phyloP scores from a whole-genome alignment of 2,329 filamentous ascomycete genomes.

The Metarhizium robertsii region DNA sequence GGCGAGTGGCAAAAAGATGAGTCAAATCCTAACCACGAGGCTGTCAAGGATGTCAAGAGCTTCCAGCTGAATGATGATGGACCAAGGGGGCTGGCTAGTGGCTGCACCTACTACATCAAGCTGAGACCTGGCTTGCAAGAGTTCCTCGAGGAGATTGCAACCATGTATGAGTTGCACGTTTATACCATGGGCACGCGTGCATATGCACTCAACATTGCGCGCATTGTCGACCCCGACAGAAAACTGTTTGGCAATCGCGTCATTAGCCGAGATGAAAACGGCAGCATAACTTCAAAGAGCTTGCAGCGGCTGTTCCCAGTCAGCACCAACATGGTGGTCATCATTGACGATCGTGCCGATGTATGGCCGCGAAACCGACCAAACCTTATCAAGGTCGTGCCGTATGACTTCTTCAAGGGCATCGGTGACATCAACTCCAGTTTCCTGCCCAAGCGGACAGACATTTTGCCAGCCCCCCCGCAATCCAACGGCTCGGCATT shows the following conservation, averaged over 20 bases:
- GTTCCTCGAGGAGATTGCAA: slow-evolving; percentile 69
- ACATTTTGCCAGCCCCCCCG: slow-evolving; percentile 31
- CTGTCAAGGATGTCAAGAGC: slow-evolving; percentile 76
- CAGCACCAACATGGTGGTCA: slow-evolving; percentile 97
- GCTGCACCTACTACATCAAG: slow-evolving; percentile 98
- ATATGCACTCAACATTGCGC: slow-evolving; percentile 87
- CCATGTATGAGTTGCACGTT: slow-evolving; percentile 88
- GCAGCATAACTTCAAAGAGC: slow-evolving; percentile 83
- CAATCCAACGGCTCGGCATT: slow-evolving; percentile 15
- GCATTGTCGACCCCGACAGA: slow-evolving; percentile 82
- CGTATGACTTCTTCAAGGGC: slow-evolving; percentile 96
- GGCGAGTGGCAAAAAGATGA: slow-evolving; percentile 90
- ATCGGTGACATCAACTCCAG: slow-evolving; percentile 98
- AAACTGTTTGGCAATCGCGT: slow-evolving; percentile 91
- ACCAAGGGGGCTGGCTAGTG: slow-evolving; percentile 54
- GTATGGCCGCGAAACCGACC: slow-evolving; percentile 87
- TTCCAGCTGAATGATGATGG: slow-evolving; percentile 89
- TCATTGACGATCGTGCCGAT: slow-evolving; percentile 94
- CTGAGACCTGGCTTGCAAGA: slow-evolving; percentile 76
- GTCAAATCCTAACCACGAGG: slow-evolving; percentile 80
- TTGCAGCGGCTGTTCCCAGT: slow-evolving; percentile 88
- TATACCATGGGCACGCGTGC: slow-evolving; percentile 98
- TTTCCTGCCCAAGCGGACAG: slow-evolving; percentile 73
- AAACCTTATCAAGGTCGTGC: slow-evolving; percentile 88
- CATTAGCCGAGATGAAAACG: slow-evolving; percentile 94